Evolutionary conservation across 1,284 basidiomycete species (phyloP), one percentile per base, ranked within the genome.

Genomic region (Puccinia hordei): DNA sequence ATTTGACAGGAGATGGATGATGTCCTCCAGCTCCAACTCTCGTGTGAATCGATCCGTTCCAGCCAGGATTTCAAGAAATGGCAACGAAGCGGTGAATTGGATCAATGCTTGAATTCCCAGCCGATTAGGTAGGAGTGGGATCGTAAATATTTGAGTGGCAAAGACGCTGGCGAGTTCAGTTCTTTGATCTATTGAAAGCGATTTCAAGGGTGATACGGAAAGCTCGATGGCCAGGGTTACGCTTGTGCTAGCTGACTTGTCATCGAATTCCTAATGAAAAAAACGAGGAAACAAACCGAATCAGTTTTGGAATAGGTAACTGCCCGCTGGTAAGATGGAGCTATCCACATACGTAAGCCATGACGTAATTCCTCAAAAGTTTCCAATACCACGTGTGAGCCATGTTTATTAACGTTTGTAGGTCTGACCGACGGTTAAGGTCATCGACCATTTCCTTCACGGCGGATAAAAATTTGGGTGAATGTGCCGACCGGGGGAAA

Each of bases 1-100:
- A n/a, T 79, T 79, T 22, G 77, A 57, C 38, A 79, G n/a, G 6
- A 79, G 30, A 69, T 79, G 66, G 53, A 79, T 51, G 57, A 30
- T 59, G 15, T 41, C 30, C 30, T 71, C 68, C 41, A 57, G 19
- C 41, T 71, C 24, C 5, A 74, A 44, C 4, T 63, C 57, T 30
- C 55, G 2, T 24, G 63, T 61, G 44, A 59, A 35, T 41, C 24
- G 35, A 41, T 53, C 44, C 9, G 66, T 30, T 17, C 24, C 55
- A 30, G 51, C 2, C 17, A 79, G 38, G 24, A 79, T 59, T 44
- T 79, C 66, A 49, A 55, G 13, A 41, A 79, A 72, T 24, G 77
- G 77, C 35, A 79, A 46, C 15, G 77, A 49, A 13, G 51, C 55
- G n/a, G 77, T 44, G 55, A 79, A 72, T 61, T 71, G 49, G 30